phyloP scores from a whole-genome alignment of 2,329 filamentous ascomycete genomes.

The Botrytis fabae region DNA sequence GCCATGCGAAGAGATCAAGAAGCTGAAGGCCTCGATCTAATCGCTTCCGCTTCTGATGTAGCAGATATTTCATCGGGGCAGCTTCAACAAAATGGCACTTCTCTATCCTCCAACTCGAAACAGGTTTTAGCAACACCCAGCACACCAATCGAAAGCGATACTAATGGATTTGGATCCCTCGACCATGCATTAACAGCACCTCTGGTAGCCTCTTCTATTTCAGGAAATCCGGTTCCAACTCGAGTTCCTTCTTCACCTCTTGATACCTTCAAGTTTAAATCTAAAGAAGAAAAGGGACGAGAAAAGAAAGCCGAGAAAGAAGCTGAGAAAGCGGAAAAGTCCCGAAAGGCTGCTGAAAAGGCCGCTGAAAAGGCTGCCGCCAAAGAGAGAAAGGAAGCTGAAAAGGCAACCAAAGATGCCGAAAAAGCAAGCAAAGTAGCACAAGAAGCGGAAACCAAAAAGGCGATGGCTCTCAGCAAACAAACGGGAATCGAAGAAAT shows the following conservation, averaged over 20 bases:
- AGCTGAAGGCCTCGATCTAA: conserved; percentile 64
- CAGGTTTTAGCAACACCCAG: conserved; percentile 51
- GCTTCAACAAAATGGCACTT: conserved; percentile 47
- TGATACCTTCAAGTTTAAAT: conserved; percentile 40
- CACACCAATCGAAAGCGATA: conserved; percentile 47
- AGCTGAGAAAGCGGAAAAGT: conserved; percentile 51
- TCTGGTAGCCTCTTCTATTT: conserved; percentile 32
- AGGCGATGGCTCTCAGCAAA: conserved; percentile 14
- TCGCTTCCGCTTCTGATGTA: conserved; percentile 59
- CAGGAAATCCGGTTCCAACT: conserved; percentile 40
- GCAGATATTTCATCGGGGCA: conserved; percentile 56
- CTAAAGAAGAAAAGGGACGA: conserved; percentile 63
- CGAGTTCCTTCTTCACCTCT: conserved; percentile 40
- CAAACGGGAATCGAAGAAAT: conserved; percentile 14
- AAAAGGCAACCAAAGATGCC: conserved; percentile 17
- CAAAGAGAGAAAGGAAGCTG: conserved; percentile 19
- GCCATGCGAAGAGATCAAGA: conserved; percentile 76
- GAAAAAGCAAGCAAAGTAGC: conserved; percentile 15
- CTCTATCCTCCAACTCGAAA: conserved; percentile 48
- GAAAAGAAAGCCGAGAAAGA: conserved; percentile 69
- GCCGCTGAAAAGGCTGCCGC: conserved; percentile 46
- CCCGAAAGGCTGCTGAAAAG: conserved; percentile 40
- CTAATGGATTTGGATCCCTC: conserved; percentile 58
- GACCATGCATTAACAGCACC: conserved; percentile 69
- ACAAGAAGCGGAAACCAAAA: conserved; percentile 17